Conservation (phyloP, 331 rosid species). For the Erythrophleum ivorense region DNA sequence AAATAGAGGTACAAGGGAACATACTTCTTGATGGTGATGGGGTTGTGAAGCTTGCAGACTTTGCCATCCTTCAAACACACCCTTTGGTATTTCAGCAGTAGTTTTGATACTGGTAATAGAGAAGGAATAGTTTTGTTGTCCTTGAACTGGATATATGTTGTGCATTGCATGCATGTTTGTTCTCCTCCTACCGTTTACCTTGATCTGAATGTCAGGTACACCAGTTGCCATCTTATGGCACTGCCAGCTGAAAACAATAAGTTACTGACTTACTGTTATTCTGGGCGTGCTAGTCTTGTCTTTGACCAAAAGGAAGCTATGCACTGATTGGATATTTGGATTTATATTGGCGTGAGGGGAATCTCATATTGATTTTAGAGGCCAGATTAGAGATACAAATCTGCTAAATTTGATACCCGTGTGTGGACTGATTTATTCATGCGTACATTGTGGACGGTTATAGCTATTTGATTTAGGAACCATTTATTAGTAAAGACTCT, state of each 20-base stretch:
- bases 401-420: neutral
- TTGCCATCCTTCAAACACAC: neutral
- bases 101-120: constrained; percentile 52
- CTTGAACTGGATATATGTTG: neutral
- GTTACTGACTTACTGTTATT: neutral
- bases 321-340: constrained; percentile 19
- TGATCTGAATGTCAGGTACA: constrained; percentile 39
- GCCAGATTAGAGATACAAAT: neutral
- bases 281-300: neutral
- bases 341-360: neutral
- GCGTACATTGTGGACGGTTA: neutral
- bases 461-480: neutral
- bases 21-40: neutral
- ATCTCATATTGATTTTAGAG: neutral
- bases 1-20: neutral
- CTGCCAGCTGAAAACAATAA: neutral
- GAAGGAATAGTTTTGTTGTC: neutral
- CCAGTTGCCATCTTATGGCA: neutral
- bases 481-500: constrained; percentile 2
- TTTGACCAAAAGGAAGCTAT: neutral
- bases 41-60: constrained; percentile 61
- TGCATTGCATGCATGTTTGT: neutral
- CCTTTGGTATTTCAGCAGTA: constrained; percentile 61
- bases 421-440: neutral
- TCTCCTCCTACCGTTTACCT: neutral